These are phyloP conservation scores for Panicum miliaceum DNA, from an alignment of 176 grass and related monocot species.

Conservation along the genomic window DNA sequence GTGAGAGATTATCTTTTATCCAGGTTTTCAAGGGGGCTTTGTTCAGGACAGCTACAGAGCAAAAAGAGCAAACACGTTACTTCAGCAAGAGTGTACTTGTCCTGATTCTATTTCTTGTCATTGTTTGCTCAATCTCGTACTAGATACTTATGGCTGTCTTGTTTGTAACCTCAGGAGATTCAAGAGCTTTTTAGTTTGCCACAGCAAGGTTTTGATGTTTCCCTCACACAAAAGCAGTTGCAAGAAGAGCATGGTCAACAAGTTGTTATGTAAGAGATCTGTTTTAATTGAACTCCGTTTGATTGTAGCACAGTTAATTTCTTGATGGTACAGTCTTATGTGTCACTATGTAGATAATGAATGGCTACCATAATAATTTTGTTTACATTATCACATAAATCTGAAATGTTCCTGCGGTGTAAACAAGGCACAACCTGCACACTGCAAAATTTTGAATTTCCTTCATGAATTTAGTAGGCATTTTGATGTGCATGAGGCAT, in stretches of 20 bases:
- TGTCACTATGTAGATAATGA: background rate
- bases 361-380: background rate
- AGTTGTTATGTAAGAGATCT: slow-evolving; percentile 55
- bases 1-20: slow-evolving; percentile 27
- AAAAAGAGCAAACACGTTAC: slow-evolving; percentile 93
- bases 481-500: background rate
- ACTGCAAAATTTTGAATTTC: background rate
- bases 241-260: slow-evolving; percentile 88
- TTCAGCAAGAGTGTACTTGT: slow-evolving; percentile 79
- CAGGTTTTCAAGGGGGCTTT: slow-evolving; percentile 89
- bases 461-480: background rate
- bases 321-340: background rate
- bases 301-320: slow-evolving; percentile 13
- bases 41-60: slow-evolving; percentile 90
- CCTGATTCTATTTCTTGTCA: slow-evolving; percentile 24
- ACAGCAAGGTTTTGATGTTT: slow-evolving; percentile 90
- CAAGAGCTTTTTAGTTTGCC: slow-evolving; percentile 84
- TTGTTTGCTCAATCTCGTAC: slow-evolving; percentile 17
- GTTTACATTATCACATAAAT: slow-evolving; percentile 15
- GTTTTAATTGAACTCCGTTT: slow-evolving; percentile 2
- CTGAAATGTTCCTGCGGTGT: background rate
- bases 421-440: background rate
- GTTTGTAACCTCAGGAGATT: slow-evolving; percentile 64
- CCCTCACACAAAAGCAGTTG: slow-evolving; percentile 73
- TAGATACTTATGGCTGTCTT: slow-evolving; percentile 25